Conservation (phyloP, 306 rosid species). For the Coriaria nepalensis region DNA sequence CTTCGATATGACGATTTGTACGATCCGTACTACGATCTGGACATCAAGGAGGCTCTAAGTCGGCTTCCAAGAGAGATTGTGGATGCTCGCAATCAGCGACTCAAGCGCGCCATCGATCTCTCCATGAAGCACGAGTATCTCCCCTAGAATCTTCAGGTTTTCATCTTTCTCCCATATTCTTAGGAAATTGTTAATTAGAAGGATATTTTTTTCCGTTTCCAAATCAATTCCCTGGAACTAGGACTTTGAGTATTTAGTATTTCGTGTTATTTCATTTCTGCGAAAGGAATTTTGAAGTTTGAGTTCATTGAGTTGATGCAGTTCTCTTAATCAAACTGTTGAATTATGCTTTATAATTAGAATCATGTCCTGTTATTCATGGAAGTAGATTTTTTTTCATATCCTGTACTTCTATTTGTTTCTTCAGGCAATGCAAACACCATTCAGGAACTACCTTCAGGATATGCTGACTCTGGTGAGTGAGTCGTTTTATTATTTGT, state of each 20-base stretch:
- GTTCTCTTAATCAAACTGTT: too few species aligned
- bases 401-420: background rate
- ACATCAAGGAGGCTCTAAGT: conserved; percentile 78
- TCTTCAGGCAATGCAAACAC: conserved; percentile 81
- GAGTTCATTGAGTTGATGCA: too few species aligned
- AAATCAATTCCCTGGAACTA: too few species aligned
- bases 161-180: too few species aligned
- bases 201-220: too few species aligned
- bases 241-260: too few species aligned
- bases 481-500: conserved; percentile 4
- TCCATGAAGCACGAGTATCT: conserved; percentile 95
- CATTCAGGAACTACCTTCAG: conserved; percentile 88
- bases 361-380: too few species aligned
- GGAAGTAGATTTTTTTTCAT: background rate
- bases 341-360: too few species aligned
- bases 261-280: too few species aligned
- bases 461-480: conserved; percentile 75
- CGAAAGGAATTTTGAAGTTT: too few species aligned
- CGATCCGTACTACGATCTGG: conserved; percentile 76
- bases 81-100: conserved; percentile 86
- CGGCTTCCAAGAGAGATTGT: conserved; percentile 84
- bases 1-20: conserved; percentile 87
- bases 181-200: too few species aligned
- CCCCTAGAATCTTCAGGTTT: conserved; percentile 74
- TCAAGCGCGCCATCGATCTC: conserved; percentile 91